Base-by-base conservation (phyloP, 2,329 filamentous ascomycete genomes). In the Cylindrodendrum hubeiense region DNA sequence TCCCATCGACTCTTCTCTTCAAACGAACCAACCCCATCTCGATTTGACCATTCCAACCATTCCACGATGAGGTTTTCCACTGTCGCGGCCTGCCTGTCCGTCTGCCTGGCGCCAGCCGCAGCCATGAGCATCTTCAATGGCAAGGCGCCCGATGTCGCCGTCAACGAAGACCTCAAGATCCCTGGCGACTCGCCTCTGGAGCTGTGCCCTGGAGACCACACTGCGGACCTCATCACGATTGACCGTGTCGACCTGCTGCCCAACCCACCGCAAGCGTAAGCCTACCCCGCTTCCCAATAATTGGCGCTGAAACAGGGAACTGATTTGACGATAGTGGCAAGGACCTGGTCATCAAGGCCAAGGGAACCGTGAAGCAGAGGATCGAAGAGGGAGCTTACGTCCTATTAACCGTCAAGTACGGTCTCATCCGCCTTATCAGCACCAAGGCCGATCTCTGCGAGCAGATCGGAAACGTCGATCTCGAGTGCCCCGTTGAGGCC, bases 231-330 rank as follows among this genome's bases (percentile, higher is more conserved):
- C 62, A 84, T 98, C 71, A 82, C 84, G 46, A 94, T 99, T 75
- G 85, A 94, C 69, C 88, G 87, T 50, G 94, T 98, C 61, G 90
- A 98, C 75, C 82, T 99, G 62, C 77, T 80, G 37, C 96, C 96
- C 15, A 98, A 98, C 80, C 96, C 95, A 65, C 96, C 96, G 37
- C 78, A 88, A 77, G 86, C 94, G 95, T 98, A 89, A 76, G 92
- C 87, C 53, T 62, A 65, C 50, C 60, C 63, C 65, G 52, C 67
- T 46, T 43, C 57, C 19, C 57, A 33, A 39, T 30, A 49, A 49
- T 58, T 54, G 21, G 19, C 55, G 17, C 49, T 50, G 37, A 24
- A 43, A 39, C 59, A 24, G 49, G 41, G 24, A 39, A 71, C 76
- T 80, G 68, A 79, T 62, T 37, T 21, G 21, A 56, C 43, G 26